Percentiles rank a stretch among this genome's conserved stretches.
Evolutionary conservation across 2,329 filamentous ascomycete species (phyloP).

Genomic region (Alternaria triticimaculans): DNA sequence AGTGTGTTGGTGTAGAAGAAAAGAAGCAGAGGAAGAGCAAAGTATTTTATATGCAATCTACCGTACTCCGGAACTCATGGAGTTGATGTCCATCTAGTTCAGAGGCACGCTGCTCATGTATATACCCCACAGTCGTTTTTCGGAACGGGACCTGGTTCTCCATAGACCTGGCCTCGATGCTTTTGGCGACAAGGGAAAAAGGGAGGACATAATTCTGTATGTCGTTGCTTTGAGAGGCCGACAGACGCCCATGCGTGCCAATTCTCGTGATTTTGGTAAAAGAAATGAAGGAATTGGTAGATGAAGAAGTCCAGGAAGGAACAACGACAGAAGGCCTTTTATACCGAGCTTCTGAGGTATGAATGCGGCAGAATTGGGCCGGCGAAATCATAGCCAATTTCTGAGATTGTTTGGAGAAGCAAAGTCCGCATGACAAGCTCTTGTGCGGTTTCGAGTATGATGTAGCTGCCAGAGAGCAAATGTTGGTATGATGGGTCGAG

Average conservation of each 20-base stretch:
- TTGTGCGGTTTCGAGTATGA: neutral
- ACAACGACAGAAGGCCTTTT: neutral
- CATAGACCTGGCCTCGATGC: fast-evolving
- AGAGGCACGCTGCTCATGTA: neutral
- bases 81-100: neutral
- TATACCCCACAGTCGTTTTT: neutral
- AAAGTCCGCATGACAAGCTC: neutral
- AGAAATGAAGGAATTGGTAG: no score
- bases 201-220: no score
- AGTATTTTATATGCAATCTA: neutral
- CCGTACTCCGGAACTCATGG: neutral
- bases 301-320: no score
- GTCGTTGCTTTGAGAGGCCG: no score
- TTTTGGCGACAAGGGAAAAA: no score
- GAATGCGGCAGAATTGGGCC: neutral
- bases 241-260: no score
- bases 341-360: neutral
- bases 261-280: no score
- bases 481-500: fast-evolving
- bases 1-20: neutral
- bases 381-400: neutral
- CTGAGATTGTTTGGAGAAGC: neutral
- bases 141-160: neutral
- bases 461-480: neutral
- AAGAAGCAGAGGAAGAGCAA: neutral